These are phyloP conservation scores for Thoreauomyces humboldtii DNA, from an alignment of 192 early-diverging fungal genomes.

Conservation along the genomic window DNA sequence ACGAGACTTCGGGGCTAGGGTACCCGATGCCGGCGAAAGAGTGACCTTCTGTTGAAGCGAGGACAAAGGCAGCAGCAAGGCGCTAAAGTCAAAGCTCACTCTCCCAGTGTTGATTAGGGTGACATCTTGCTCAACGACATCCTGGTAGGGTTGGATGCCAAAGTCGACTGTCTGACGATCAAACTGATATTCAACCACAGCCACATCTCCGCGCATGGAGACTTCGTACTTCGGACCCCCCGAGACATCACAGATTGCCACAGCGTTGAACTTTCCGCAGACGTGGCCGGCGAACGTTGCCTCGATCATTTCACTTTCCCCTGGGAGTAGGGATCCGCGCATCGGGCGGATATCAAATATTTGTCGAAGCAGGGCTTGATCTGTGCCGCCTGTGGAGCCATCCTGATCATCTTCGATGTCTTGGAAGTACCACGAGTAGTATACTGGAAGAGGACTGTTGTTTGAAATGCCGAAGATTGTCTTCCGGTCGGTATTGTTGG, in stretches of 20 bases:
- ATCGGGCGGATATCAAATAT: conserved; percentile 55
- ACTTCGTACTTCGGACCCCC: conserved; percentile 61
- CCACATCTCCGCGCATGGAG: conserved; percentile 47
- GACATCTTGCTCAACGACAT: conserved; percentile 56
- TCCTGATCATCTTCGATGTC: conserved; percentile 16
- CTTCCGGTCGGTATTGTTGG: conserved; percentile 44
- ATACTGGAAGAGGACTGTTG: conserved; percentile 43
- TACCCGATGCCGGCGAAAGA: conserved; percentile 42
- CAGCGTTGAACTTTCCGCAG: conserved; percentile 26
- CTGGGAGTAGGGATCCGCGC: conserved; percentile 43
- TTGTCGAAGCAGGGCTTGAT: conserved; percentile 33
- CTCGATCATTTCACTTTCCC: conserved; percentile 42
- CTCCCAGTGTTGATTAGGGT: conserved; percentile 47
- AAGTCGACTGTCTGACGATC: conserved; percentile 44
- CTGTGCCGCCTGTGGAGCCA: neutral
- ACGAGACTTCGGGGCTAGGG: conserved; percentile 34
- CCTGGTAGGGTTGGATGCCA: conserved; percentile 50
- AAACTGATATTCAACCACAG: conserved; percentile 42
- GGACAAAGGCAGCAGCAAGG: conserved; percentile 31
- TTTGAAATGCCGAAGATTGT: conserved; percentile 46
- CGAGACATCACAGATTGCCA: conserved; percentile 49
- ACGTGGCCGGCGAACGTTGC: conserved; percentile 49
- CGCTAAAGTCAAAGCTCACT: conserved; percentile 50
- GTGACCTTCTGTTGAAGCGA: conserved; percentile 37
- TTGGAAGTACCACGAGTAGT: conserved; percentile 48